Evolutionary conservation across 306 rosid genomes (phyloP), one percentile per base, ranked within the genome.

Genomic region (Canavalia gladiata): DNA sequence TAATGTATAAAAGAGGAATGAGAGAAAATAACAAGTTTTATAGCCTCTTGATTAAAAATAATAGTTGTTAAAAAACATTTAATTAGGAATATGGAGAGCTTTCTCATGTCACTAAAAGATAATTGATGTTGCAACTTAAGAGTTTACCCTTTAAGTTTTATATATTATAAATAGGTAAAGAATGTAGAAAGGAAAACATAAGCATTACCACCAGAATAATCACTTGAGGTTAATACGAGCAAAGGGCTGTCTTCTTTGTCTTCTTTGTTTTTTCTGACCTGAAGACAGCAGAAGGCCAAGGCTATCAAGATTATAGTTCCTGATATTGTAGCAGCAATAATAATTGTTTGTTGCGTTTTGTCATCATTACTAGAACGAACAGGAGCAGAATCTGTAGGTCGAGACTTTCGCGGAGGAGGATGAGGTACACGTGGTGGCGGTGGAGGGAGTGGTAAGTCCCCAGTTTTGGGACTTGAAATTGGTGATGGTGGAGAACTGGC

Each of bases 181-280:
- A 76, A 50, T 9, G 63, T 52, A 25, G 42, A 76, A 79, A 57
- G 64, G 49, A 49, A 11, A 70, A 75, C 31, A 79, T 25, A 59
- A 37, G 12, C 79, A 82, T 18, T 90, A 93, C 97, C 92, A 47
- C 89, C 76, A 31, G 91, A 50, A 78, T 85, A 77, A 74, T 88
- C 85, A 54, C 59, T 71, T 28, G 86, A 65, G 62, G 87, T 58
- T 82, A 93, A 62, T 73, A 81, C 31, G 54, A 90, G 86, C 31
- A 89, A 81, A 75, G 94, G 90, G 2, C 73, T 63, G 28, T 85
- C 95, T 45, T 88, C 91, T 64, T 60, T 91, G n/a, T 80, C 87
- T 59, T 6, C 35, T 66, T 73, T 68, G 55, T 28, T 56, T 3
- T 47, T 68, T 52, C 68, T 67, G 54, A 46, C 13, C 82, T 72